Conservation (phyloP, 176 grass and related monocot species). For the Typha latifolia region DNA sequence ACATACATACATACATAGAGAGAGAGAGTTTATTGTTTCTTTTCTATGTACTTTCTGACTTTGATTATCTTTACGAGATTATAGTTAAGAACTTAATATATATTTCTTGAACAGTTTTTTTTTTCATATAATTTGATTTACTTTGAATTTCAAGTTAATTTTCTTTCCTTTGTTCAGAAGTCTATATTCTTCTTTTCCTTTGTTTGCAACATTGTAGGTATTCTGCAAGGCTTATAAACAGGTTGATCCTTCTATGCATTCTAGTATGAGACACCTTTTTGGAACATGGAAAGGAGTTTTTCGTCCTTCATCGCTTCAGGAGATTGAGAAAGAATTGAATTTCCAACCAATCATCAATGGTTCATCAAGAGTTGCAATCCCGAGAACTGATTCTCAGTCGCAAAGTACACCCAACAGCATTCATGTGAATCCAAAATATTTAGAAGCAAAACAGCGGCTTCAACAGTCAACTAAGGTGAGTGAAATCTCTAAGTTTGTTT, state of each 20-base stretch:
- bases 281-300: slow-evolving; percentile 99
- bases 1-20: too few species aligned
- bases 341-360: slow-evolving; percentile 63
- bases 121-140: too few species aligned
- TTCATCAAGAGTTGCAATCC: slow-evolving; percentile 36
- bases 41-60: too few species aligned
- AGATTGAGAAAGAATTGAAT: slow-evolving; percentile 81
- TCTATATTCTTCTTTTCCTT: neutral
- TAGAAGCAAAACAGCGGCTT: slow-evolving; percentile 70
- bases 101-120: too few species aligned
- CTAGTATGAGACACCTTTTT: slow-evolving; percentile 96
- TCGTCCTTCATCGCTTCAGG: slow-evolving; percentile 54
- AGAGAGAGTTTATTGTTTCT: too few species aligned
- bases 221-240: slow-evolving; percentile 92
- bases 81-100: too few species aligned
- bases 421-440: slow-evolving; percentile 98
- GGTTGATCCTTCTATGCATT: slow-evolving; percentile 76
- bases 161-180: too few species aligned
- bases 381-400: slow-evolving; percentile 48
- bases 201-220: slow-evolving; percentile 37
- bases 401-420: slow-evolving; percentile 67
- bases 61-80: too few species aligned
- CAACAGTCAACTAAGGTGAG: slow-evolving; percentile 28
- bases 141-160: too few species aligned
- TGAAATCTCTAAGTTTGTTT: neutral